A percentile compares a stretch with the other conserved stretches of the same genome.
phyloP scores from a whole-genome alignment of 2,329 filamentous ascomycete genomes.

The Nemania bipapillata region DNA sequence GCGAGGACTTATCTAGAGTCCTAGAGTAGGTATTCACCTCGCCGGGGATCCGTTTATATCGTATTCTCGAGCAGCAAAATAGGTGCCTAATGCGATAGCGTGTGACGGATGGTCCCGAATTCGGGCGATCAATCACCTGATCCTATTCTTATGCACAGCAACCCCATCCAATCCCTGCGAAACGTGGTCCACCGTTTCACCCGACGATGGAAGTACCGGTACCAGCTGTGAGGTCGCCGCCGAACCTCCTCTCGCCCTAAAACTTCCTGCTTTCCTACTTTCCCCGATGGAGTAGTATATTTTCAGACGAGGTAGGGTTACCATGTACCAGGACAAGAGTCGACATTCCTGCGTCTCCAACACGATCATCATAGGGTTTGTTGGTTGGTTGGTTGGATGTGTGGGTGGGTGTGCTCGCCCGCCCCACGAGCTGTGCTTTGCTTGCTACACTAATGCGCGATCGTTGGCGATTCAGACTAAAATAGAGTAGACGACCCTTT shows the following conservation, averaged over 20 bases:
- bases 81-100: conserved; percentile 3
- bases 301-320: neutral
- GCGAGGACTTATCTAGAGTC: neutral
- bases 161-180: conserved; percentile 27
- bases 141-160: conserved; percentile 22
- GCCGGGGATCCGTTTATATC: neutral
- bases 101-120: conserved; percentile 20
- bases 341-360: neutral
- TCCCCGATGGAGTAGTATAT: conserved; percentile 32
- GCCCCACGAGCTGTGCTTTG: conserved; percentile 12
- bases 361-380: neutral
- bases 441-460: neutral
- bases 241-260: conserved; percentile 9
- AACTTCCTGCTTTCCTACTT: conserved; percentile 22
- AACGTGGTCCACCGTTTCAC: conserved; percentile 21
- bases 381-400: too few relatives aligned
- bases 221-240: conserved; percentile 5
- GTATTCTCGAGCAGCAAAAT: conserved; percentile 3
- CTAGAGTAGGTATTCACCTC: neutral
- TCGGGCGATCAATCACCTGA: conserved; percentile 29
- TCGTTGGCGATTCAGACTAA: neutral
- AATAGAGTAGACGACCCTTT: neutral
- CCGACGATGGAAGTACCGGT: conserved; percentile 27
- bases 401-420: conserved; percentile 3
- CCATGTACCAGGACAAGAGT: conserved; percentile 13